Conservation (phyloP, 495 filamentous ascomycete genomes). For the Schizothecium vesticola region DNA sequence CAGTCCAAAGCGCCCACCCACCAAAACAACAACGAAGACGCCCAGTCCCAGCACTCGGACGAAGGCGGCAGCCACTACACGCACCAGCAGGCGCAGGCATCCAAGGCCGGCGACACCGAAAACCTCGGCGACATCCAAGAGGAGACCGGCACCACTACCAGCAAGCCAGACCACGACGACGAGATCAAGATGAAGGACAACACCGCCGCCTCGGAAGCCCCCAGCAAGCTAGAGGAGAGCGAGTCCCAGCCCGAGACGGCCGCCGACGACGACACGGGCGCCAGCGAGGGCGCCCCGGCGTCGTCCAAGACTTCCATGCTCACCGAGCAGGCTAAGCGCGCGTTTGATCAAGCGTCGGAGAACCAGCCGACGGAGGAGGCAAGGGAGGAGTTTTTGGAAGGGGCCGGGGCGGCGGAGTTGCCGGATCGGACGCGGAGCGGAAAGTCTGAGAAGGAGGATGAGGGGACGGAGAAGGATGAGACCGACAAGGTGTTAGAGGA, state of each 20-base stretch:
- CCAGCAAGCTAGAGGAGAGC: not conserved
- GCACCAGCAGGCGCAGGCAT: slow-evolving; percentile 8
- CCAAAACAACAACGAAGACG: not conserved
- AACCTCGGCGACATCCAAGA: slow-evolving; percentile 16
- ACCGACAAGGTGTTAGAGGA: not conserved
- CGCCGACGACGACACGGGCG: not conserved
- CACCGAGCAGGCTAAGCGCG: slow-evolving; percentile 26
- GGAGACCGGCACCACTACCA: slow-evolving; percentile 6
- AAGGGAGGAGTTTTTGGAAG: slow-evolving; percentile 20
- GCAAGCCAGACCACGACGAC: slow-evolving; percentile 3
- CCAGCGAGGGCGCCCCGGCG: slow-evolving; percentile 1
- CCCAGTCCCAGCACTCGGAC: not conserved
- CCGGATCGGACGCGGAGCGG: not conserved
- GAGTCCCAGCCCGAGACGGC: slow-evolving; percentile 5
- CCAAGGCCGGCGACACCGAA: not conserved
- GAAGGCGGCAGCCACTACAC: slow-evolving; percentile 16
- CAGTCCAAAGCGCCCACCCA: slow-evolving; percentile 3
- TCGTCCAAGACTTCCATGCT: slow-evolving; percentile 10
- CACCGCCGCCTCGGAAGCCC: slow-evolving; percentile 37
- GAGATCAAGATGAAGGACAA: slow-evolving; percentile 37
- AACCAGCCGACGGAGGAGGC: slow-evolving; percentile 23
- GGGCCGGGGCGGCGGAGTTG: slow-evolving; percentile 10
- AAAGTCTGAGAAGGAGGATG: not conserved
- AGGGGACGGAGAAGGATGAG: not conserved
- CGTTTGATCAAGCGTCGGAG: slow-evolving; percentile 26